phyloP scores from a whole-genome alignment of 257 asterid genomes.

The Salvia rosmarinus region DNA sequence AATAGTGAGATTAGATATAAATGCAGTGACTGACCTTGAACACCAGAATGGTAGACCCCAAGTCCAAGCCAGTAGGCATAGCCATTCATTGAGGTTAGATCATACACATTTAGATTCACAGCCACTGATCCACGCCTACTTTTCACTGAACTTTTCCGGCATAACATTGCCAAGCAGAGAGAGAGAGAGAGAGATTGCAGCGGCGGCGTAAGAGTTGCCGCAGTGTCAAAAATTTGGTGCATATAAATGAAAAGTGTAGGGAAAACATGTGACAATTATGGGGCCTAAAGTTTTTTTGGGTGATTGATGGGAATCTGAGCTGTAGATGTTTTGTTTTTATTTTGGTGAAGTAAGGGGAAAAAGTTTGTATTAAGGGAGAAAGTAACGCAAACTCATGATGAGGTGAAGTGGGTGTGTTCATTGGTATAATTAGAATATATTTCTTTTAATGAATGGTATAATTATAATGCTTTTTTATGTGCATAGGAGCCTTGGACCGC shows the following conservation, averaged over 20 bases:
- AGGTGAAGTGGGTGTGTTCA: conserved; percentile 44
- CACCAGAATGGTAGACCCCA: conserved; percentile 86
- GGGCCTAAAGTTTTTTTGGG: conserved; percentile 19
- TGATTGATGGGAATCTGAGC: conserved; percentile 61
- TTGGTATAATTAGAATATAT: background rate
- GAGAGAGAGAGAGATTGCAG: background rate
- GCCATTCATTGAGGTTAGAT: conserved; percentile 72
- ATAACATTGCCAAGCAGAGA: conserved; percentile 48
- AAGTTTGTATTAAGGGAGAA: conserved; percentile 37
- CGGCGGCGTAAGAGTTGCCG: conserved; percentile 22
- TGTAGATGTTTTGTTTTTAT: conserved; percentile 35
- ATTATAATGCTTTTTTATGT: background rate
- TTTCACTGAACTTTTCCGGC: conserved; percentile 54
- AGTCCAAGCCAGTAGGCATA: conserved; percentile 92
- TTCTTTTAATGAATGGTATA: background rate
- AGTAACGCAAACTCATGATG: conserved; percentile 53
- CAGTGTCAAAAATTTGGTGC: conserved; percentile 21
- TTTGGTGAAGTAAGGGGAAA: conserved; percentile 11
- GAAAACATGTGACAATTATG: background rate
- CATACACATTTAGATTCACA: conserved; percentile 76
- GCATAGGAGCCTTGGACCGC: conserved; percentile 25
- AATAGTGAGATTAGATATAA: conserved; percentile 1
- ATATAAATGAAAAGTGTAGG: conserved; percentile 24
- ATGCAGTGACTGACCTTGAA: conserved; percentile 65
- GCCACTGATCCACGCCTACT: conserved; percentile 60